phyloP scores from a whole-genome alignment of 352 stramenopile genomes.

The Phytophthora ohioensis region DNA sequence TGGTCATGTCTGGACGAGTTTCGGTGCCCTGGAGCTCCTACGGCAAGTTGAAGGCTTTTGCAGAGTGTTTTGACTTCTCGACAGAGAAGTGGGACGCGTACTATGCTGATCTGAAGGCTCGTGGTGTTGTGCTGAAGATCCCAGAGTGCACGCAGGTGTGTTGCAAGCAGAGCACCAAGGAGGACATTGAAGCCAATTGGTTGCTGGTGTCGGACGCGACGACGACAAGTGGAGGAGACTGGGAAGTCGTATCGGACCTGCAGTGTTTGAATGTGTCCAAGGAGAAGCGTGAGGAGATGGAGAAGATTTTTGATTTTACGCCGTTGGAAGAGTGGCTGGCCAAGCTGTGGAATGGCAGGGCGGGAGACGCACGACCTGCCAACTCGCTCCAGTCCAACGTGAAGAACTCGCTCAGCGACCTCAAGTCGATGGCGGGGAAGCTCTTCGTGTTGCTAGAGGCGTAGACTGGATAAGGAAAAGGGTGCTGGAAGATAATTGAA shows the following conservation, averaged over 20 bases:
- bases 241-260: slow-evolving; percentile 78
- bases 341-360: slow-evolving; percentile 59
- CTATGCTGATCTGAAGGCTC: slow-evolving; percentile 59
- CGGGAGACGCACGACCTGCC: slow-evolving; percentile 23
- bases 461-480: slow-evolving; percentile 14
- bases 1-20: slow-evolving; percentile 89
- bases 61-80: slow-evolving; percentile 88
- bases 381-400: slow-evolving; percentile 57
- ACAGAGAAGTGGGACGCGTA: slow-evolving; percentile 84
- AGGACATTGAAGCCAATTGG: slow-evolving; percentile 89
- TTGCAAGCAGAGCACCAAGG: slow-evolving; percentile 70
- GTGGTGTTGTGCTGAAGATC: slow-evolving; percentile 28
- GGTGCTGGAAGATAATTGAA: not conserved
- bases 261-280: slow-evolving; percentile 64
- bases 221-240: slow-evolving; percentile 62
- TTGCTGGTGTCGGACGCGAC: slow-evolving; percentile 75
- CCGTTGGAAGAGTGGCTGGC: slow-evolving; percentile 77
- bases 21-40: slow-evolving; percentile 85
- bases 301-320: slow-evolving; percentile 57
- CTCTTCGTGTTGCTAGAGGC: slow-evolving; percentile 58
- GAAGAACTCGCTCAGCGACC: slow-evolving; percentile 63
- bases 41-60: slow-evolving; percentile 85
- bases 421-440: slow-evolving; percentile 65
- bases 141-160: slow-evolving; percentile 65
- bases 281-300: slow-evolving; percentile 72